Base-by-base conservation (phyloP, 768 basidiomycete species). In the Podaxis rugospora region DNA sequence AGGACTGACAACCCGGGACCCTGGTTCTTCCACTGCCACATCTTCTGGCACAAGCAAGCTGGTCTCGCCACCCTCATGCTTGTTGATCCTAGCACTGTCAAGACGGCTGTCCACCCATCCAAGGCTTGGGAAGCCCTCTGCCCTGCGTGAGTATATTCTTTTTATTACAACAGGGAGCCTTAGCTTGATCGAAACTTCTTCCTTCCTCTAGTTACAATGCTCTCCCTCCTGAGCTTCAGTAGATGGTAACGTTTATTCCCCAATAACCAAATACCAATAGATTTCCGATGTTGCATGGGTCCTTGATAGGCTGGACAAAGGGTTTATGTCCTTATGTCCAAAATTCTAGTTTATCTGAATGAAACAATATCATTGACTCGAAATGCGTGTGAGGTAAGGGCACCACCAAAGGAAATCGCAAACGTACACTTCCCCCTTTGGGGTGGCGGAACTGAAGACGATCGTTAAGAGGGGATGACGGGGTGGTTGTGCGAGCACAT, bases 21-120 rank as follows among this genome's bases (percentile, higher is more conserved):
- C 42, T 66, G 51, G 47, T 49, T 49, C 47, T 65, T 67, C 66
- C 66, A 67, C 50, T 67, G 66, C 51, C 66, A 67, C 62, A 62
- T 62, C 28, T 65, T 44, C 63, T 61, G 63, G 60, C 62, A 61
- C 49, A 42, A 51, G 63, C 47, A 60, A 9, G 65, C 65, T 50
- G 65, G 65, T 42, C 62, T 66, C 23, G 65, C 63, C 25, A 62
- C 65, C 21, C 57, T 66, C 36, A 51, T 59, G 63, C 56, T 64
- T 35, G 53, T 40, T 40, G 49, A 61, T 51, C 59, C 63, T 10
- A 36, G 18, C 9, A 55, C 27, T n/a, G 36, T 55, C n/a, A 36
- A 55, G 21, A 51, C 51, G 37, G 50, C 51, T 23, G 63, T 62
- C 18, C 37, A 64, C 7, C 59, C 59, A 13, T 50, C 18, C 35